These are phyloP conservation scores for Hygrocybe coccinea DNA, from an alignment of 768 basidiomycete genomes.

Conservation along the genomic window DNA sequence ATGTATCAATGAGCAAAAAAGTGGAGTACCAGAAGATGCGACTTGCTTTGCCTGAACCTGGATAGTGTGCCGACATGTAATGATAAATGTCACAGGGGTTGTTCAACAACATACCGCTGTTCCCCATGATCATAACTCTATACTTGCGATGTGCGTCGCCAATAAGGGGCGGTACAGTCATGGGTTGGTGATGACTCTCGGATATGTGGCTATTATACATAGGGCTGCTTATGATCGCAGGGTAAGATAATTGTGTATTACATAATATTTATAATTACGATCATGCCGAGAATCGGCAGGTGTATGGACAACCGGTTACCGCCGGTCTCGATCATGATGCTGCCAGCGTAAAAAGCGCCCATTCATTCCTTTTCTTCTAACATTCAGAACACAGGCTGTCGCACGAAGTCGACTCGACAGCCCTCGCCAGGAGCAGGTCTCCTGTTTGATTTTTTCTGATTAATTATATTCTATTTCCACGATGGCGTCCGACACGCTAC, in stretches of 20 bases:
- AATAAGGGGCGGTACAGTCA: slow-evolving; percentile 31
- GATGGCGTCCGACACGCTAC: background rate
- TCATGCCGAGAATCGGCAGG: too few species aligned
- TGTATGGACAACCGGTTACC: too few species aligned
- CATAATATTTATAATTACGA: too few species aligned
- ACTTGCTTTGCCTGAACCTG: slow-evolving; percentile 32
- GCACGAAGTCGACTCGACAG: too few species aligned
- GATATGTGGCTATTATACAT: too few species aligned
- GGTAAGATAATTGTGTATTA: too few species aligned
- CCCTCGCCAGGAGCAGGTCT: too few species aligned
- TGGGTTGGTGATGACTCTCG: too few species aligned
- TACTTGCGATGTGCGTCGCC: slow-evolving; percentile 46
- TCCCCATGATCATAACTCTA: slow-evolving; percentile 47
- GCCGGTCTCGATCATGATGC: too few species aligned
- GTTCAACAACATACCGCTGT: slow-evolving; percentile 43
- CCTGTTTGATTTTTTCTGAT: too few species aligned
- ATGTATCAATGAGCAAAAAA: background rate
- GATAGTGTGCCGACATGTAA: background rate
- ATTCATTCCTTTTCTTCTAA: background rate
- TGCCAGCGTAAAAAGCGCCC: background rate
- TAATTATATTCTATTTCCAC: background rate
- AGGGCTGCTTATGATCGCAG: background rate
- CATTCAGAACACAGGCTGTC: background rate
- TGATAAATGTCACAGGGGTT: background rate
- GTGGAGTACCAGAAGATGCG: background rate